Percentiles rank a stretch among this genome's conserved stretches.
Conservation (phyloP, 2,329 filamentous ascomycete species). For the Alternaria ethzedia region DNA sequence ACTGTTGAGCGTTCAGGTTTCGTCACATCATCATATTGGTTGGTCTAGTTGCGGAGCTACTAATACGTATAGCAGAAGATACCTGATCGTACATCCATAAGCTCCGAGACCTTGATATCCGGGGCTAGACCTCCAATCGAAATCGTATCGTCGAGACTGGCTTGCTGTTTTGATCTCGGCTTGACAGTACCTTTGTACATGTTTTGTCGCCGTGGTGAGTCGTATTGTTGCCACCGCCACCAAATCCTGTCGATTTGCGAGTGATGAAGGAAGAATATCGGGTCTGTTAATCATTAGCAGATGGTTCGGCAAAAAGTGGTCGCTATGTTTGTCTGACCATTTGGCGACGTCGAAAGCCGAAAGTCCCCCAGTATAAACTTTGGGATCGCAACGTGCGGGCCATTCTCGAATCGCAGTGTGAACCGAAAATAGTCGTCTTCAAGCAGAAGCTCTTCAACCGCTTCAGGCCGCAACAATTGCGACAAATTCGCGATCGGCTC, state of each 20-base stretch:
- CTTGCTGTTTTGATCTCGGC: background rate
- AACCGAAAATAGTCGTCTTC: conserved; percentile 17
- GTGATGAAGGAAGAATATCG: conserved; percentile 43
- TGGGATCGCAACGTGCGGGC: conserved; percentile 38
- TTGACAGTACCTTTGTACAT: background rate
- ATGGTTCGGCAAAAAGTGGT: background rate
- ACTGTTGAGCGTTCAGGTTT: too few species aligned
- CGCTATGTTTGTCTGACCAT: conserved; percentile 16
- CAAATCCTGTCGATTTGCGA: conserved; percentile 39
- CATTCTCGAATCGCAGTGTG: conserved; percentile 29
- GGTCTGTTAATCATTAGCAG: conserved; percentile 17
- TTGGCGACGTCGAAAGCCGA: conserved; percentile 30
- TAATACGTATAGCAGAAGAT: conserved; percentile 5
- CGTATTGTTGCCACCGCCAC: conserved; percentile 34
- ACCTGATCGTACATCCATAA: background rate
- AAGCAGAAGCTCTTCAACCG: background rate
- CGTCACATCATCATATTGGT: background rate
- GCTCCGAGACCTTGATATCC: background rate
- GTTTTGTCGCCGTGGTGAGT: background rate
- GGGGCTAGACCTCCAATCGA: background rate
- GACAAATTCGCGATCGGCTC: background rate
- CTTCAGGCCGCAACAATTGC: background rate
- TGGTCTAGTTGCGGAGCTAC: background rate
- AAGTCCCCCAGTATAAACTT: conserved; percentile 35
- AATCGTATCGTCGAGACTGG: background rate